Base-by-base conservation (phyloP, 2,329 filamentous ascomycete genomes). In the Stachybotrys elegans region DNA sequence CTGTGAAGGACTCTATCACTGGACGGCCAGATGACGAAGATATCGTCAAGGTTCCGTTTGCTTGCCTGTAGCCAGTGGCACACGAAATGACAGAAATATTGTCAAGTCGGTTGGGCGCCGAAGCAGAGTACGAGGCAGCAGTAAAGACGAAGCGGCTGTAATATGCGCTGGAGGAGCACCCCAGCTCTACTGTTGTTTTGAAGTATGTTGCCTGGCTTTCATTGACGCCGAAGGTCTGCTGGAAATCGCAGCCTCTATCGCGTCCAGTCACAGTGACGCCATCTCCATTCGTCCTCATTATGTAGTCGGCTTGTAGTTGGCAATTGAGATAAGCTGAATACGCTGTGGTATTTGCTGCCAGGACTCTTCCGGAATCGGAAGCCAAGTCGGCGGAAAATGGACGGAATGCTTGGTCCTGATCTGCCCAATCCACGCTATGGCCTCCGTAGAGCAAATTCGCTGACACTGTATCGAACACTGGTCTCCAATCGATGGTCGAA, bases 181-280 rank as follows among this genome's bases (percentile, higher is more conserved):
- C 44, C n/a, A 46, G 34, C 17, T 46, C 34, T 1, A 35, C 36
- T 1, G 46, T 48, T 5, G 44, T 48, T 22, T 46, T 48, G n/a
- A 48, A 48, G 9, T 46, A 48, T 5, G 29, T 42, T 25, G 46
- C 38, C 6, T 48, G 46, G 4, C 40, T 27, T 29, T 35, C 29
- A 8, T 14, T 12, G 7, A 43, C 42, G 1, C 14, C 31, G 21
- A 48, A 43, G 3, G 8, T 43, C 21, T 48, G 46, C 20, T 46
- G 46, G 38, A 48, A 48, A n/a, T n/a, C 35, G 44, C 46, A 48
- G 2, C 46, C 46, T 32, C 46, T 43, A 13, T 48, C 46, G 6
- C n/a, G 37, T 1, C 40, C 46, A 11, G 37, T 25, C 19, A 48
- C n/a, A 8, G 37, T 7, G 4, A 48, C 46, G 1, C 19, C 34